Percentiles rank a stretch among this genome's conserved stretches.
phyloP scores from a whole-genome alignment of 306 rosid genomes.

The Cyamopsis tetragonoloba region DNA sequence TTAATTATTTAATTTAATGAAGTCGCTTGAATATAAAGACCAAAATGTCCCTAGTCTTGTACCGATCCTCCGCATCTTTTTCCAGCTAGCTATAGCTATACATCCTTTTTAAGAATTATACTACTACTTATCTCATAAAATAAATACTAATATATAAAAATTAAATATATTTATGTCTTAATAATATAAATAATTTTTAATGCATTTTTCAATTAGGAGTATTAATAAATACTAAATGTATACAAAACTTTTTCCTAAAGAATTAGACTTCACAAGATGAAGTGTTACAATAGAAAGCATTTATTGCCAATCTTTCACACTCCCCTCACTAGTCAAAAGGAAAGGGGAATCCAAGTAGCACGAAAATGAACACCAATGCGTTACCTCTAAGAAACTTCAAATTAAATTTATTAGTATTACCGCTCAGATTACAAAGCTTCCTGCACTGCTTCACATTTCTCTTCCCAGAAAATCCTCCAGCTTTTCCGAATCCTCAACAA shows the following conservation, averaged over 20 bases:
- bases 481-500: neutral
- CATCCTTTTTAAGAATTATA: too few species aligned
- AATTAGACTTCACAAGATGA: too few species aligned
- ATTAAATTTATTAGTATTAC: constrained; percentile 26
- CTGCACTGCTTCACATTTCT: neutral
- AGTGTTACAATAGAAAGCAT: neutral
- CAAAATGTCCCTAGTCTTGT: neutral
- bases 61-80: neutral
- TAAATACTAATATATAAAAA: too few species aligned
- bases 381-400: constrained; percentile 43
- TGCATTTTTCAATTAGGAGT: too few species aligned
- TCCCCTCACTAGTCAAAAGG: constrained; percentile 40
- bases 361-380: constrained; percentile 46
- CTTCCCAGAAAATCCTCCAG: neutral
- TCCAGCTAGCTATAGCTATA: neutral
- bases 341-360: constrained; percentile 39
- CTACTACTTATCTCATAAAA: too few species aligned
- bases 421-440: neutral
- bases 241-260: too few species aligned
- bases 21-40: constrained; percentile 24
- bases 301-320: neutral
- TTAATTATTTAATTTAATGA: neutral
- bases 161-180: too few species aligned
- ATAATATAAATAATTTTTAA: too few species aligned
- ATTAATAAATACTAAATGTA: too few species aligned